Base-by-base conservation (phyloP, 1,284 basidiomycete species). In the Malassezia psittaci region DNA sequence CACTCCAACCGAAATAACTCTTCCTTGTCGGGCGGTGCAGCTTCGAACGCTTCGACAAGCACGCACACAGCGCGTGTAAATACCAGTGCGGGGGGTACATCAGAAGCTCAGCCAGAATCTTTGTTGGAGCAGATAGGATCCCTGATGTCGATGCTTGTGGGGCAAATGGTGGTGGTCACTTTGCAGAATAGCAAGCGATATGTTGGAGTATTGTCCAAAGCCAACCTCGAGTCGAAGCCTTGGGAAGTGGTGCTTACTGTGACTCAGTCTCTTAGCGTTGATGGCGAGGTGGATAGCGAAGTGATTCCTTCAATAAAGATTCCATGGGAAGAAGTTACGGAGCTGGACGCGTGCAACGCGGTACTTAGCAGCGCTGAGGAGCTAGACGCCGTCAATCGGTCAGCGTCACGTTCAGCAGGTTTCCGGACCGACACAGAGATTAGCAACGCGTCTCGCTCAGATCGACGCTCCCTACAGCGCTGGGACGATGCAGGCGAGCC, bases 171-270 rank as follows among this genome's bases (percentile, higher is more conserved):
- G n/a, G 51, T 52, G 5, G 68, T 65, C 19, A 62, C 59, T 16
- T 61, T 65, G 52, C 64, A 58, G 24, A 55, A 52, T 42, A 68
- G 71, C 16, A 24, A 50, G 34, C 52, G 62, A 11, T 67, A 64
- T 54, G 66, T 69, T n/a, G 71, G 71, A 24, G 66, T 73, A 40
- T 61, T 73, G 24, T 66, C 65, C 2, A 52, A 61, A 11, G 66
- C 66, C 33, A 56, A 59, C 44, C 59, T 61, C 15, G 68, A 65
- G 24, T 48, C 49, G 8, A 62, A 59, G 39, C 66, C 66, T 39
- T 52, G 67, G 10, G 64, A 63, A 11, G 59, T 72, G 10, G 63
- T 66, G 9, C 60, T 73, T 21, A 42, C 63, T 2, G 61, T 62
- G 2, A 68, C 59, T 3, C 71, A 72, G 43, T 48, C 64, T 52